Percentiles rank a stretch among this genome's conserved stretches.
phyloP scores from a whole-genome alignment of 768 basidiomycete species.

The Trametes coccinea region DNA sequence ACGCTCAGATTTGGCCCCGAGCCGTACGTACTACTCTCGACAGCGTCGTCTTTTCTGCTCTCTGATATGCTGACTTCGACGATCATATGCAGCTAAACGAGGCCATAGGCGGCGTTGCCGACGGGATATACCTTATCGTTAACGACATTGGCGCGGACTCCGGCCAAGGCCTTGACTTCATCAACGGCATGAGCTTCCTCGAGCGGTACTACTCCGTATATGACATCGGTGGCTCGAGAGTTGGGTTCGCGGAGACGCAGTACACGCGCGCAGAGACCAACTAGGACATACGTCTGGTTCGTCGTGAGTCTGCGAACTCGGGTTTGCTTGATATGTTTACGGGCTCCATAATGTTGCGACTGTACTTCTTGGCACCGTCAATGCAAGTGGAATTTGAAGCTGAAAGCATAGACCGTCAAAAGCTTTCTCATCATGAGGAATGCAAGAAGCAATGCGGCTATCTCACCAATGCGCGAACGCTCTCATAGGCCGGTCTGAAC shows the following conservation, averaged over 20 bases:
- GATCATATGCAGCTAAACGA: slow-evolving; percentile 33
- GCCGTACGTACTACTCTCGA: slow-evolving; percentile 20
- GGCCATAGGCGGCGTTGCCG: slow-evolving; percentile 29
- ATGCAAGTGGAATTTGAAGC: no score
- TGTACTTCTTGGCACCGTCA: no score
- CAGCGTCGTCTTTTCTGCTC: background rate
- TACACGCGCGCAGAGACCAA: slow-evolving; percentile 35
- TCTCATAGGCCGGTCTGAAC: no score
- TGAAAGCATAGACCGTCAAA: no score
- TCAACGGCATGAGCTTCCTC: slow-evolving; percentile 38
- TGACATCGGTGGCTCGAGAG: slow-evolving; percentile 33
- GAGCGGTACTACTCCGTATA: slow-evolving; percentile 41
- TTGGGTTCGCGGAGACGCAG: slow-evolving; percentile 38
- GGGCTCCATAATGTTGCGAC: no score
- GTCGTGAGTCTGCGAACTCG: no score
- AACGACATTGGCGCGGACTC: slow-evolving; percentile 28
- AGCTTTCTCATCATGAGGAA: no score
- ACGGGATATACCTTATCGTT: slow-evolving; percentile 35
- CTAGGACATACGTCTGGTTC: slow-evolving; percentile 7
- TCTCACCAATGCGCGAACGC: no score
- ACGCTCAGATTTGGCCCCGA: slow-evolving; percentile 46
- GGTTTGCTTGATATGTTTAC: no score
- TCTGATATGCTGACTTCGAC: background rate
- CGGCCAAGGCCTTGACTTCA: slow-evolving; percentile 39
- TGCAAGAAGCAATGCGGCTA: no score